Percentiles rank a stretch among this genome's conserved stretches.
Evolutionary conservation across 495 filamentous ascomycete genomes (phyloP).

Genomic region (Podospora bellae-mahoneyi): DNA sequence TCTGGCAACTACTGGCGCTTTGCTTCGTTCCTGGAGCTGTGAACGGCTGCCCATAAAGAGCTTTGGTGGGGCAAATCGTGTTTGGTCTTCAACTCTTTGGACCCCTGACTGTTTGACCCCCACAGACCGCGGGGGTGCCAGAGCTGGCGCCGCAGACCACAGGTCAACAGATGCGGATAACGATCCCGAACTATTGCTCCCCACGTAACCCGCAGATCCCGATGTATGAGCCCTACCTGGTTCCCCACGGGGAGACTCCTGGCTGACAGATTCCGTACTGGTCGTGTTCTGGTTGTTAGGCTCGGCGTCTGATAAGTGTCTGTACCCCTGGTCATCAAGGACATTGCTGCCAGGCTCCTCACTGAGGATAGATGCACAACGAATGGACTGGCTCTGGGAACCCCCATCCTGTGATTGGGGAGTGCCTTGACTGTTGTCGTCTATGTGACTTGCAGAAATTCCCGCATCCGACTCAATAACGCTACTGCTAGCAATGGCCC

Average conservation of each 20-base stretch:
- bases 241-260: not conserved
- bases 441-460: not conserved
- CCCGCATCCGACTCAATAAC: not conserved
- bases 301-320: not conserved
- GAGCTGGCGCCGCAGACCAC: not conserved
- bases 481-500: not conserved
- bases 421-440: not conserved
- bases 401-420: not conserved
- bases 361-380: not conserved
- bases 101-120: constrained; percentile 3
- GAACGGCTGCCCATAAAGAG: constrained; percentile 41
- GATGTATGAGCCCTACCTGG: not conserved
- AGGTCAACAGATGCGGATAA: constrained; percentile 7
- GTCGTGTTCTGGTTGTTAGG: not conserved
- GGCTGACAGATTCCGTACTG: not conserved
- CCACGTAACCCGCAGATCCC: not conserved
- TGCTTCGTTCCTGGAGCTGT: not conserved
- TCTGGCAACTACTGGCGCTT: not conserved
- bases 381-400: not conserved
- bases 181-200: constrained; percentile 14
- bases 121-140: constrained; percentile 1
- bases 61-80: constrained; percentile 40
- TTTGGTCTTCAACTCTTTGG: constrained; percentile 21
- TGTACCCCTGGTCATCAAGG: not conserved
- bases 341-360: not conserved